A percentile compares a stretch with the other conserved stretches of the same genome.
Evolutionary conservation across 176 grass and related monocot species (phyloP).

Genomic region (Thalia dealbata): DNA sequence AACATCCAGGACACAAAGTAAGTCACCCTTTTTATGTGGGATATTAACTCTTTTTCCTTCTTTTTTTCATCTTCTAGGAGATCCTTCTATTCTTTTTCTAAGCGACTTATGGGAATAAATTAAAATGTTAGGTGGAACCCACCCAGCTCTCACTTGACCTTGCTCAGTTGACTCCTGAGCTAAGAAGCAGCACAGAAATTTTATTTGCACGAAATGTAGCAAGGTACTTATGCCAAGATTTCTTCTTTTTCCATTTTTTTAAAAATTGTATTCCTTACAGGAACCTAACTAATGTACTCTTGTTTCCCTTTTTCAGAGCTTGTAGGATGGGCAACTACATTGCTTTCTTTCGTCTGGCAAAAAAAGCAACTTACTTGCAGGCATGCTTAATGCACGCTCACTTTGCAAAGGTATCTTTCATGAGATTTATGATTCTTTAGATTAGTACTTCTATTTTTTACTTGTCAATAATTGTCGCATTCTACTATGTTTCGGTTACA

Average conservation of each 20-base stretch:
- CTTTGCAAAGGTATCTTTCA: conserved; percentile 64
- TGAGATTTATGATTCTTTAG: background rate
- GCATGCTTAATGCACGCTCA: conserved; percentile 97
- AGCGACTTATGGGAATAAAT: background rate
- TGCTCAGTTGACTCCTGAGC: conserved; percentile 86
- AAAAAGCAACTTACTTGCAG: too few relatives aligned
- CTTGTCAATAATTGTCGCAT: too few relatives aligned
- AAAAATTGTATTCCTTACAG: background rate
- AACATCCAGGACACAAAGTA: conserved; percentile 96
- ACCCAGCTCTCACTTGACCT: conserved; percentile 83
- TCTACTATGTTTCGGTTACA: background rate
- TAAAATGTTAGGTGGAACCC: conserved; percentile 63
- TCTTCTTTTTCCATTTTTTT: too few relatives aligned
- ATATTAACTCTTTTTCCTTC: conserved; percentile 15
- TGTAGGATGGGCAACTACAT: conserved; percentile 81
- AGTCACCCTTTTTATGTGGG: conserved; percentile 10
- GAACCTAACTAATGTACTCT: background rate
- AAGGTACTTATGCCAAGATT: conserved; percentile 33
- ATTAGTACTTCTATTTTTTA: background rate
- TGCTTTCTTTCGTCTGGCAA: conserved; percentile 85
- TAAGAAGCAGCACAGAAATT: conserved; percentile 62
- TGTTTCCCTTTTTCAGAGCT: conserved; percentile 37
- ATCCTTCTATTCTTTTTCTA: conserved; percentile 20
- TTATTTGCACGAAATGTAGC: conserved; percentile 84
- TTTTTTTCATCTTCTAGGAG: background rate